These are phyloP conservation scores for Arthroderma sp. DNA, from an alignment of 2,329 filamentous ascomycete species.

Conservation along the genomic window DNA sequence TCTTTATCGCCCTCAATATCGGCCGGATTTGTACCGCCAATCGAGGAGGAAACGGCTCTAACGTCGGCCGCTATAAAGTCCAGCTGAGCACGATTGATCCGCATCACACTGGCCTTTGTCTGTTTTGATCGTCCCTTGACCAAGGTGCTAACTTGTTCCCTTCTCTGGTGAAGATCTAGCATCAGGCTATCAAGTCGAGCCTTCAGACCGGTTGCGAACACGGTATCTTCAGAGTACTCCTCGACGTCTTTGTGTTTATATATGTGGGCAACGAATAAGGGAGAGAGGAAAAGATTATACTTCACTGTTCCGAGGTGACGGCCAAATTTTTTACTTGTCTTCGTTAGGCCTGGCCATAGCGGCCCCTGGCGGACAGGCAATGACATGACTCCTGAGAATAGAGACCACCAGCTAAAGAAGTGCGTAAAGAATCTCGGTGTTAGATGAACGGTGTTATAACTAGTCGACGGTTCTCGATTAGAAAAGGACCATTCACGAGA, in stretches of 20 bases:
- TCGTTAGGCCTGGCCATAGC: conserved; percentile 83
- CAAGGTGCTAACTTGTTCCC: conserved; percentile 78
- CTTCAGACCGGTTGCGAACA: conserved; percentile 92
- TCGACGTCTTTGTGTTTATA: conserved; percentile 97
- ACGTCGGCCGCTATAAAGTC: conserved; percentile 87
- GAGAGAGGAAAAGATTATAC: conserved; percentile 84
- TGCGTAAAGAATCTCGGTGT: conserved; percentile 95
- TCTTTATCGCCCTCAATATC: conserved; percentile 58
- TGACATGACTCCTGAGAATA: conserved; percentile 91
- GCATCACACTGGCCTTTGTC: conserved; percentile 79
- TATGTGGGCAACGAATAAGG: conserved; percentile 87
- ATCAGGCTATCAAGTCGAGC: conserved; percentile 94
- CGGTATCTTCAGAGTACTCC: conserved; percentile 62
- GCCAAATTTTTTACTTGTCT: conserved; percentile 97
- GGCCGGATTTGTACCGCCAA: conserved; percentile 65
- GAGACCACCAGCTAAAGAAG: conserved; percentile 95
- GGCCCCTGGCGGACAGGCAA: conserved; percentile 84
- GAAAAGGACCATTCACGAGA: conserved; percentile 75
- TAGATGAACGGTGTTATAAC: conserved; percentile 93
- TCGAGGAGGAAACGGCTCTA: conserved; percentile 80
- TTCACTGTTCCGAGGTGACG: conserved; percentile 97
- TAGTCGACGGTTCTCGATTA: conserved; percentile 62
- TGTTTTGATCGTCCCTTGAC: conserved; percentile 64
- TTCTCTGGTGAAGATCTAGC: conserved; percentile 85
- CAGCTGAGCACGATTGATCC: conserved; percentile 86